Conservation (phyloP, 73 alveolate species). For the Durusdinium trenchii region DNA sequence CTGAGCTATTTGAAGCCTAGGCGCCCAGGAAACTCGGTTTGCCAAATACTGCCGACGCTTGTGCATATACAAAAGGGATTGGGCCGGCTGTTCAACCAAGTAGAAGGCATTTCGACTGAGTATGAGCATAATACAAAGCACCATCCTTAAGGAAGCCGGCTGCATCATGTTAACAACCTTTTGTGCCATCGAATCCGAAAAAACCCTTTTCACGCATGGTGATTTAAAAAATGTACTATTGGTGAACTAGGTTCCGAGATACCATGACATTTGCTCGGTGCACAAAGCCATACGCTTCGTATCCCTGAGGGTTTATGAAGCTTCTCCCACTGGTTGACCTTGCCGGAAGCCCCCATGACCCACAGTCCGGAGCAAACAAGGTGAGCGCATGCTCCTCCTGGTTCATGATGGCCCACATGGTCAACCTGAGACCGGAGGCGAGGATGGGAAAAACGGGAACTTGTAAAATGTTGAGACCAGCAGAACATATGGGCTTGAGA, state of each 20-base stretch:
- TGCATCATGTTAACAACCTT: background rate
- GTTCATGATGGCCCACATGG: background rate
- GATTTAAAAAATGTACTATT: background rate
- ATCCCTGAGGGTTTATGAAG: background rate
- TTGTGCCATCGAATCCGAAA: background rate
- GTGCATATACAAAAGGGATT: background rate
- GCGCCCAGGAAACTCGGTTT: constrained; percentile 3
- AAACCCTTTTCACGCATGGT: too few relatives aligned
- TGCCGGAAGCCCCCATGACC: constrained; percentile 10
- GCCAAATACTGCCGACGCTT: background rate
- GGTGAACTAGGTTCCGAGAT: background rate
- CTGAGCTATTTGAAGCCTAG: background rate
- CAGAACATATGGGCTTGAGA: background rate
- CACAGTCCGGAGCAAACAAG: constrained; percentile 3
- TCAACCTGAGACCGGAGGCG: background rate
- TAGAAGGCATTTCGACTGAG: background rate
- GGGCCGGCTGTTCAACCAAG: constrained; percentile 44
- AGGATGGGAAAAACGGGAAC: background rate
- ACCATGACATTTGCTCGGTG: background rate
- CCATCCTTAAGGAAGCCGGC: background rate
- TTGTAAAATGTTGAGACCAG: background rate
- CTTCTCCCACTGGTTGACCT: background rate
- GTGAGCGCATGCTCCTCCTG: background rate
- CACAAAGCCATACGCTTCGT: background rate
- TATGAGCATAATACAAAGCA: background rate